Evolutionary conservation across 495 filamentous ascomycete species (phyloP), one percentile per base, ranked within the genome.

Genomic region (Neurospora discreta): DNA sequence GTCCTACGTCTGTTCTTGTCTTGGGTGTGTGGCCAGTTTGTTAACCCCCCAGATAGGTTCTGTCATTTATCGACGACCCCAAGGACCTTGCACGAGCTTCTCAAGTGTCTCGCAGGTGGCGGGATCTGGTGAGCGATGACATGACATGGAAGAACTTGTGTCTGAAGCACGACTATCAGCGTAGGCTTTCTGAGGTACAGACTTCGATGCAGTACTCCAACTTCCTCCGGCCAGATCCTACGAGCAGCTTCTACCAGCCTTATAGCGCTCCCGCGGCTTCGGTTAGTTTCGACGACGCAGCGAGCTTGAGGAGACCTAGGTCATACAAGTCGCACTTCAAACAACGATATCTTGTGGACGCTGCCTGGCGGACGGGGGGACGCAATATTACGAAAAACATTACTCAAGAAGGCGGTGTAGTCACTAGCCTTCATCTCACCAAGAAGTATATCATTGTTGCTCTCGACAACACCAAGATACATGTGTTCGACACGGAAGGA

Each of bases 291-390:
- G 84, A 85, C 26, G 79, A 77, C 33, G 73, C 73, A 68, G 73
- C 76, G 38, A 80, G 71, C 41, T 43, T 69, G 39, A 82, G 85
- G 20, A 83, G 82, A 52, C 73, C 81, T 44, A 79, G 88, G 68
- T 94, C 93, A 8, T 97, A 98, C 81, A 91, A 94, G 76, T 96
- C 92, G 2, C 94, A 98, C 80, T 99, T 99, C 82, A 99, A 98
- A 78, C 94, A 97, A 77, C 88, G 92, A 80, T 98, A 97, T 80
- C 89, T 97, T 84, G 95, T 98, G 69, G 96, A 99, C 77, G 95
- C 93, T 2, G 95, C 95, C 23, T 99, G 95, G 95, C 91, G 93
- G 72, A 92, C 92, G 67, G 95, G 95, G 58, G 95, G 95, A 39
- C 83, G 85, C 69, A 90, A 90, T 77, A 90, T 91, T 33, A 86